These are phyloP conservation scores for Pleurotus eryngii DNA, from an alignment of 768 basidiomycete species.

Conservation along the genomic window DNA sequence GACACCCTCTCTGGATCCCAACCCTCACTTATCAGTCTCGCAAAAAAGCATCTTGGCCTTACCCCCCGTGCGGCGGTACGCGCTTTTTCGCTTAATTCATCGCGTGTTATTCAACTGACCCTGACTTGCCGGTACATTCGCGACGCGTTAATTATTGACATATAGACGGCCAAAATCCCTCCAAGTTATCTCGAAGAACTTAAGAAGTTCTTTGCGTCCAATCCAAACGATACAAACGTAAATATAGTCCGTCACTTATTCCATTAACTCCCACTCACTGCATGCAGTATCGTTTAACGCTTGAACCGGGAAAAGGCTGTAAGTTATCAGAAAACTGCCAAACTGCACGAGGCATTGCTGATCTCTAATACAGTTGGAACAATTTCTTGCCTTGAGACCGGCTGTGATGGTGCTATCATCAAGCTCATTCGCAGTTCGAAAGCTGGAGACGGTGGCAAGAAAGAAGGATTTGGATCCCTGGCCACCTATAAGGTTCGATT, in stretches of 20 bases:
- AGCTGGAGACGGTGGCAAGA: constrained; percentile 36
- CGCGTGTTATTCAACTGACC: background rate
- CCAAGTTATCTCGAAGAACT: constrained; percentile 33
- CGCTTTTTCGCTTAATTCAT: background rate
- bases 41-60: background rate
- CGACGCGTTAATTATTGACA: background rate
- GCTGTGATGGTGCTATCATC: constrained; percentile 33
- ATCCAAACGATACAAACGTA: constrained; percentile 32
- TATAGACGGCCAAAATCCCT: constrained; percentile 18
- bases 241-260: constrained; percentile 12
- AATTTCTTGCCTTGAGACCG: constrained; percentile 44
- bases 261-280: background rate
- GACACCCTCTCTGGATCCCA: background rate
- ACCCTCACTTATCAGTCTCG: background rate
- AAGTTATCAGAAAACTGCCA: constrained; percentile 16
- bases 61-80: background rate
- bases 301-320: constrained; percentile 37
- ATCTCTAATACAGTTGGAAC: constrained; percentile 32
- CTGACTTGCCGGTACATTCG: background rate
- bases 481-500: constrained; percentile 41
- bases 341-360: background rate
- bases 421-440: constrained; percentile 26
- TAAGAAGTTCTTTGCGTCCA: constrained; percentile 25
- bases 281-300: constrained; percentile 32
- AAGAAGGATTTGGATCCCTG: constrained; percentile 43